Evolutionary conservation across 306 rosid species (phyloP).

Genomic region (Abrus pulchellus): DNA sequence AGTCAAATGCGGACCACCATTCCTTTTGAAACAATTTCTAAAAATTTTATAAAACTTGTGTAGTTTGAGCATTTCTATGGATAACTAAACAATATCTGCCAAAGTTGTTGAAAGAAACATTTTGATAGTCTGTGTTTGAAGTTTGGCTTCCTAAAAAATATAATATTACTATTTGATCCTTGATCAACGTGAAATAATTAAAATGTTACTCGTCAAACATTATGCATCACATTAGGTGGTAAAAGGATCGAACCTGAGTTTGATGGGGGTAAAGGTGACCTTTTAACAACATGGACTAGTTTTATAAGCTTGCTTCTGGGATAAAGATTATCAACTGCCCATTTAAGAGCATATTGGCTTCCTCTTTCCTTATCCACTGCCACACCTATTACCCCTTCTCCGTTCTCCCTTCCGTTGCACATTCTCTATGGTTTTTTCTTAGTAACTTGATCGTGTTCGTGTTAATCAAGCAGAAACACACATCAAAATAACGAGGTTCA

Average conservation of each 20-base stretch:
- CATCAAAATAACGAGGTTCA: too few species aligned
- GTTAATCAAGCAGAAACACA: too few species aligned
- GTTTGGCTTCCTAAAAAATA: not conserved
- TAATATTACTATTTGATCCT: too few species aligned
- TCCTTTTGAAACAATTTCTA: too few species aligned
- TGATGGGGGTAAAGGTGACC: not conserved
- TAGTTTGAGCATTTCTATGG: too few species aligned
- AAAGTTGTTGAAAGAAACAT: too few species aligned
- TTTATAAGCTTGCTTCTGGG: slow-evolving; percentile 4
- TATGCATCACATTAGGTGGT: not conserved
- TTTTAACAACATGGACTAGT: slow-evolving; percentile 53
- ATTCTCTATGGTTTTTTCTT: not conserved
- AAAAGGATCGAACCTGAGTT: not conserved
- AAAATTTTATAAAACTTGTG: too few species aligned
- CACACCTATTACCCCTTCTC: slow-evolving; percentile 43
- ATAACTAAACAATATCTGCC: too few species aligned
- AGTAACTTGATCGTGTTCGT: too few species aligned
- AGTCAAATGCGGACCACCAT: too few species aligned
- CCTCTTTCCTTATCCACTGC: slow-evolving; percentile 48
- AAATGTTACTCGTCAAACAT: not conserved
- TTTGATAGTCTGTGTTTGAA: not conserved
- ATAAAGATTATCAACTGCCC: slow-evolving; percentile 48
- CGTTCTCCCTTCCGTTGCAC: slow-evolving; percentile 14
- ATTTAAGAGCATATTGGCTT: slow-evolving; percentile 52
- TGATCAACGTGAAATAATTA: not conserved